phyloP scores from a whole-genome alignment of 495 filamentous ascomycete species.

The Aspergillus nanangensis region DNA sequence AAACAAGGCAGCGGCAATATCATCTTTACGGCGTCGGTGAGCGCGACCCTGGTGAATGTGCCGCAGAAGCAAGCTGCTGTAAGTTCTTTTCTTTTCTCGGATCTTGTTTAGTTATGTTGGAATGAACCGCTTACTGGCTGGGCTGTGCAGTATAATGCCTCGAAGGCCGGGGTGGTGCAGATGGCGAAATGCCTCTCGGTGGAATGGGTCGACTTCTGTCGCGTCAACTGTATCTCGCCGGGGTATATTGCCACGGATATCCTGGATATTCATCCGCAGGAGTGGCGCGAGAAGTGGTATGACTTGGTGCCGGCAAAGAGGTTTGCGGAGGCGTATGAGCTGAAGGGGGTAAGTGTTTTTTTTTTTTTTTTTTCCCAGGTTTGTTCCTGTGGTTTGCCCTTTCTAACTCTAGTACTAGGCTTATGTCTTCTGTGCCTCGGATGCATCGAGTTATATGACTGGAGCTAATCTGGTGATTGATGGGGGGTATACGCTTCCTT shows the following conservation, averaged over 20 bases:
- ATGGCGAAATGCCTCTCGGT: constrained; percentile 25
- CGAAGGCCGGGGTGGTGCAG: constrained; percentile 29
- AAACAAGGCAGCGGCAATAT: constrained; percentile 35
- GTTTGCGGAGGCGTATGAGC: constrained; percentile 22
- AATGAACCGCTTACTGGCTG: background rate
- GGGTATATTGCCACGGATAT: constrained; percentile 39
- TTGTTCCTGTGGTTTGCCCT: background rate
- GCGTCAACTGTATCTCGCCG: constrained; percentile 39
- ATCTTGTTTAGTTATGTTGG: background rate
- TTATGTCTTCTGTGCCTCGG: constrained; percentile 27
- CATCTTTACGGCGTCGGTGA: constrained; percentile 39
- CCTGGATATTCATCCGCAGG: constrained; percentile 16
- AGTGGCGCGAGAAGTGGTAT: constrained; percentile 19
- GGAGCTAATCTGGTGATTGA: constrained; percentile 27
- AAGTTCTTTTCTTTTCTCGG: background rate
- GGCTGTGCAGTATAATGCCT: constrained; percentile 38
- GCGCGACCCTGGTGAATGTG: constrained; percentile 40
- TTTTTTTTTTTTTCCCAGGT: too few relatives aligned
- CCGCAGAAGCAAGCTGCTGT: constrained; percentile 40
- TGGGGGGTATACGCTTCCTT: constrained; percentile 26
- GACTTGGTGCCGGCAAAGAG: constrained; percentile 24
- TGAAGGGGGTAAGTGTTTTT: constrained; percentile 28
- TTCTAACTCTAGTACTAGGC: constrained; percentile 5
- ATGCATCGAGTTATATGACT: constrained; percentile 31
- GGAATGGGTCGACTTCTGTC: constrained; percentile 32